A percentile compares a stretch with the other conserved stretches of the same genome.
Conservation (phyloP, 2,329 filamentous ascomycete genomes). For the Colletotrichum eremochloae region DNA sequence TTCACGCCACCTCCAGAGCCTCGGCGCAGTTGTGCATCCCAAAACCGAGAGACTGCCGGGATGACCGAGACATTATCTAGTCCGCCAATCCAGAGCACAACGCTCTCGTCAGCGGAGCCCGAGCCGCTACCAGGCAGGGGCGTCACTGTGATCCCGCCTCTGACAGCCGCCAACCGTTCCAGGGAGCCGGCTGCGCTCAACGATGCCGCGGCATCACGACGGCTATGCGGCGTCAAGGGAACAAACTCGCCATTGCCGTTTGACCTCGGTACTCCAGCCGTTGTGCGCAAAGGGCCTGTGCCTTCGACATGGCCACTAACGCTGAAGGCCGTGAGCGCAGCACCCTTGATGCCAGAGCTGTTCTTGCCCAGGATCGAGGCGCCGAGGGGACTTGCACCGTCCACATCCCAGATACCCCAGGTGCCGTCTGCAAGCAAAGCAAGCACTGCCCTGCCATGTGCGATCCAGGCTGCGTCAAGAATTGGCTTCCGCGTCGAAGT, state of each 20-base stretch:
- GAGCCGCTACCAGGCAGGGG: conserved; percentile 57
- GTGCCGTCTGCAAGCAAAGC: conserved; percentile 72
- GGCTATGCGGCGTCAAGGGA: conserved; percentile 74
- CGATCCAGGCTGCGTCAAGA: conserved; percentile 73
- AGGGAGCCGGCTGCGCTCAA: conserved; percentile 58
- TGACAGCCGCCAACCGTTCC: conserved; percentile 65
- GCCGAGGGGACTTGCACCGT: conserved; percentile 66
- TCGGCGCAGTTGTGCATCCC: conserved; percentile 70
- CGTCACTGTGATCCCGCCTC: conserved; percentile 66
- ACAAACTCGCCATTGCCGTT: conserved; percentile 65
- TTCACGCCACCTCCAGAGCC: conserved; percentile 65
- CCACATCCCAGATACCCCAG: conserved; percentile 78
- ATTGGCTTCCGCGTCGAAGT: conserved; percentile 68
- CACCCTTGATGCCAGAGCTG: conserved; percentile 66
- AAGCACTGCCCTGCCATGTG: conserved; percentile 70
- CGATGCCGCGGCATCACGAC: conserved; percentile 65
- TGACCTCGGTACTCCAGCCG: conserved; percentile 29
- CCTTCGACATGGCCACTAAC: conserved; percentile 72
- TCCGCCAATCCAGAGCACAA: conserved; percentile 69
- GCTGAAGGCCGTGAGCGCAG: conserved; percentile 70
- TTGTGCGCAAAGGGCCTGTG: conserved; percentile 64
- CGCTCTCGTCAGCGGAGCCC: conserved; percentile 64
- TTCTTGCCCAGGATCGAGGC: conserved; percentile 63
- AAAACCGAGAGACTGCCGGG: conserved; percentile 67
- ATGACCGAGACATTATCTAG: conserved; percentile 70